A percentile compares a stretch with the other conserved stretches of the same genome.
phyloP scores from a whole-genome alignment of 805 yeast genomes.

The Candida bentonensis region DNA sequence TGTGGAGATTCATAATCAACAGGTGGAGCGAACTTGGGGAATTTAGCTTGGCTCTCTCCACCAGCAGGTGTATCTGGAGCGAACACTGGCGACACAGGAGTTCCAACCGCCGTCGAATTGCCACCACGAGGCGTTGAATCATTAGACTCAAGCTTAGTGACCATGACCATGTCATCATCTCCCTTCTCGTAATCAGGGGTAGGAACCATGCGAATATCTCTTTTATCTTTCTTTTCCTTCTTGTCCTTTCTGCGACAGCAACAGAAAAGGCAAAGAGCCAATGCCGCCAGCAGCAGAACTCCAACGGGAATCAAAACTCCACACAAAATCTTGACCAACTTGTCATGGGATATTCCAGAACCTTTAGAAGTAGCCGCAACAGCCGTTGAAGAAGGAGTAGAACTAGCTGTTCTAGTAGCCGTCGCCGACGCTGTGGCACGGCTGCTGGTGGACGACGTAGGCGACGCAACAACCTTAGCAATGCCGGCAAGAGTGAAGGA shows the following conservation, averaged over 20 bases:
- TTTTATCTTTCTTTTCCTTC: conserved; percentile 15
- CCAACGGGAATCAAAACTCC: conserved; percentile 74
- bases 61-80: not conserved
- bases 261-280: conserved; percentile 42
- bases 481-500: conserved; percentile 44
- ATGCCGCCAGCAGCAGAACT: conserved; percentile 29
- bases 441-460: conserved; percentile 12
- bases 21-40: conserved; percentile 8
- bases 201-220: conserved; percentile 11
- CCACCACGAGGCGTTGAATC: not conserved
- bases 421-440: conserved; percentile 18
- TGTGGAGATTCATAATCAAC: conserved; percentile 23
- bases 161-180: conserved; percentile 13
- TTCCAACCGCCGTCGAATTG: not conserved
- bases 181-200: conserved; percentile 13
- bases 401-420: conserved; percentile 13
- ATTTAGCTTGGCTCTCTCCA: not conserved
- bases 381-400: conserved; percentile 19
- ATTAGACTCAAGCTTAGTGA: not conserved
- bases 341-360: conserved; percentile 13
- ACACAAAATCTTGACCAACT: conserved; percentile 69
- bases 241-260: conserved; percentile 33
- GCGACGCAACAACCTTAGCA: conserved; percentile 16
- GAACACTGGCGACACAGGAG: not conserved
- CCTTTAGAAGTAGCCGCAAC: conserved; percentile 10